Base-by-base conservation (phyloP, 768 basidiomycete species). In the Glaciozyma antarctica region DNA sequence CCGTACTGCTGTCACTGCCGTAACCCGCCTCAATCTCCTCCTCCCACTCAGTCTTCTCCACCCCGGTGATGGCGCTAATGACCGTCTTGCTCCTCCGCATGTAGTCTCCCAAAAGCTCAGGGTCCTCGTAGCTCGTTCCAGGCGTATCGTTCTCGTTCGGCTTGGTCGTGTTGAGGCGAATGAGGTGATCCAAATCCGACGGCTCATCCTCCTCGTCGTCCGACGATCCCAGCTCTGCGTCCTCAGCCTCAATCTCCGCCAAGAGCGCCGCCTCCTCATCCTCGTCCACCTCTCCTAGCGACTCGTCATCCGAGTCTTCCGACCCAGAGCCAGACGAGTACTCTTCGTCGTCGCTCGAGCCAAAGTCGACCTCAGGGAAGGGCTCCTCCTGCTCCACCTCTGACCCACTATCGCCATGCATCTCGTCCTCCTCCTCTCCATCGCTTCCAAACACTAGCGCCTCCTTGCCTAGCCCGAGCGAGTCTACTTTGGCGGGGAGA, bases 1-100 rank as follows among this genome's bases (percentile, higher is more conserved):
- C 90, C 3, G 88, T 92, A 7, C 88, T 90, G 9, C 88, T 90
- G 77, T 93, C 90, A 3, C 87, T 89, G 74, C 90, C 89, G 74
- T 93, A 93, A 63, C 88, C 85, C 15, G 90, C 87, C 70, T 90
- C 89, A 74, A 92, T 92, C 72, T 88, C 86, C 32, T 72, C 65
- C 34, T 70, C 70, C 73, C 73, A 74, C 21, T 67, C 66, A 21
- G 63, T 69, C 61, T 60, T 68, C 32, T 70, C 69, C 64, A 65
- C 34, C n/a, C 88, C 87, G 64, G 91, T 93, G 68, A 92, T 86
- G 63, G 84, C 79, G 48, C 89, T 91, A 61, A 85, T 80, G 45
- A 90, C 77, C 32, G 81, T 84, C 76, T 85, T 87, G 52, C 85
- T 77, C 75, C 81, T 82, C 30, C 86, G 87, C 71, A 79, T 82